Conservation (phyloP, 352 stramenopile genomes). For the Globisporangium iwayamae region DNA sequence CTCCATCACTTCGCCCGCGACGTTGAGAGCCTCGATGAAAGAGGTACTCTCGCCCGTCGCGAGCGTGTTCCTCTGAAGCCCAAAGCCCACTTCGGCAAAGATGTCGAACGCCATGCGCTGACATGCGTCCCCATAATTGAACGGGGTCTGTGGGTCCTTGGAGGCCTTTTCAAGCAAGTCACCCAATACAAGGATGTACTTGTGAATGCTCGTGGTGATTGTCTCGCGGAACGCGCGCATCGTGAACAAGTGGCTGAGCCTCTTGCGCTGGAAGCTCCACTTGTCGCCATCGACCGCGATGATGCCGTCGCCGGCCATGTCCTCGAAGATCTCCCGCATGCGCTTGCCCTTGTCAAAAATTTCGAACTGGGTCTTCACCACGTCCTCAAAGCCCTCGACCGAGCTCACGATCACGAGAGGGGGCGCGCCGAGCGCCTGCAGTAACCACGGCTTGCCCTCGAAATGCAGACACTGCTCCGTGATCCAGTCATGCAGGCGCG, state of each 20-base stretch:
- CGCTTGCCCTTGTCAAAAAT: constrained; percentile 30
- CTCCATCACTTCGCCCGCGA: constrained; percentile 27
- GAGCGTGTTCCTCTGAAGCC: constrained; percentile 41
- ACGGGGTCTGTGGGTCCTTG: neutral
- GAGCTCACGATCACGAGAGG: constrained; percentile 22
- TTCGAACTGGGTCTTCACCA: constrained; percentile 36
- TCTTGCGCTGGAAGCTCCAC: constrained; percentile 34
- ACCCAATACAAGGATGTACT: constrained; percentile 33
- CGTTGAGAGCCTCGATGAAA: constrained; percentile 51
- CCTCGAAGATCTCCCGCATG: constrained; percentile 19
- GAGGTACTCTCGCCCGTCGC: constrained; percentile 29
- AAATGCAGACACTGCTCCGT: constrained; percentile 8
- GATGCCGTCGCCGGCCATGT: constrained; percentile 24
- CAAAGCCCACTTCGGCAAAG: constrained; percentile 57
- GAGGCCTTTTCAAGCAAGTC: constrained; percentile 16
- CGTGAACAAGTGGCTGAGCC: constrained; percentile 29
- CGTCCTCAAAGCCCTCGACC: constrained; percentile 27
- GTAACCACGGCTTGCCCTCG: constrained; percentile 16
- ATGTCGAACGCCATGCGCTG: constrained; percentile 52
- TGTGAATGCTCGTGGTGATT: constrained; percentile 28
- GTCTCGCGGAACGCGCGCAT: constrained; percentile 25
- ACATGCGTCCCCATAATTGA: constrained; percentile 27
- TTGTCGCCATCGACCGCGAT: constrained; percentile 26
- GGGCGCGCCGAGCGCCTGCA: constrained; percentile 17
- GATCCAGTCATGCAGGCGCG: constrained; percentile 16